Evolutionary conservation across 2,329 filamentous ascomycete genomes (phyloP).

Genomic region (Alternaria metachromatica): DNA sequence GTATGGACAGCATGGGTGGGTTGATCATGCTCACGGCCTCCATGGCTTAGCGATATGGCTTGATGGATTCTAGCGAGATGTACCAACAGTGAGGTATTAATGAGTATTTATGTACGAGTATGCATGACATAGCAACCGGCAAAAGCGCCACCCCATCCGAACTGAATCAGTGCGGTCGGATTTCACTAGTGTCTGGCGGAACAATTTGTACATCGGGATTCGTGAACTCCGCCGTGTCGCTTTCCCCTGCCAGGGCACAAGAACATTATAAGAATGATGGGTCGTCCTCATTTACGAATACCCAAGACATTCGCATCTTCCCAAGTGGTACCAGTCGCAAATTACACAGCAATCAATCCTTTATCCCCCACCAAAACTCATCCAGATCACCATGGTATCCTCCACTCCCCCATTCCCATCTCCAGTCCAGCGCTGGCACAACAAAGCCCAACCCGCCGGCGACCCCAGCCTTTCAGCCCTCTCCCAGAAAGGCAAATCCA

Average conservation of each 20-base stretch:
- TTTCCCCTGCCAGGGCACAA: neutral
- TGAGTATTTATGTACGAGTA: neutral
- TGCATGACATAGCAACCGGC: neutral
- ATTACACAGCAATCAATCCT: neutral
- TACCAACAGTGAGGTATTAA: neutral
- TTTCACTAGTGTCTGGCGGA: neutral
- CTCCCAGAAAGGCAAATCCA: conserved; percentile 35
- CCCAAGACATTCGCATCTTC: neutral
- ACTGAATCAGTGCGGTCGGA: neutral
- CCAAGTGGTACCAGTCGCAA: neutral
- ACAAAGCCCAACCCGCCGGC: conserved; percentile 25
- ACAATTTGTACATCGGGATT: neutral
- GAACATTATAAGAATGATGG: neutral
- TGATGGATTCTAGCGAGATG: no score
- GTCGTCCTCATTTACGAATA: neutral
- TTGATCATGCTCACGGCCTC: conserved; percentile 57
- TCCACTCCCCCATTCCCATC: conserved; percentile 39
- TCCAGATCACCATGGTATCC: neutral
- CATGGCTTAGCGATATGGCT: conserved; percentile 4
- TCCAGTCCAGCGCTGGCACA: conserved; percentile 24
- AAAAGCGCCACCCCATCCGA: neutral
- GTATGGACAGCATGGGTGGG: conserved; percentile 55
- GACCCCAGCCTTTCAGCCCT: conserved; percentile 39
- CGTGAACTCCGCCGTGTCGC: neutral
- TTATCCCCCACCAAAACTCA: neutral